Evolutionary conservation across 75 land plant genomes (phyloP), one percentile per base, ranked within the genome.

Genomic region (Gnetum montanum): DNA sequence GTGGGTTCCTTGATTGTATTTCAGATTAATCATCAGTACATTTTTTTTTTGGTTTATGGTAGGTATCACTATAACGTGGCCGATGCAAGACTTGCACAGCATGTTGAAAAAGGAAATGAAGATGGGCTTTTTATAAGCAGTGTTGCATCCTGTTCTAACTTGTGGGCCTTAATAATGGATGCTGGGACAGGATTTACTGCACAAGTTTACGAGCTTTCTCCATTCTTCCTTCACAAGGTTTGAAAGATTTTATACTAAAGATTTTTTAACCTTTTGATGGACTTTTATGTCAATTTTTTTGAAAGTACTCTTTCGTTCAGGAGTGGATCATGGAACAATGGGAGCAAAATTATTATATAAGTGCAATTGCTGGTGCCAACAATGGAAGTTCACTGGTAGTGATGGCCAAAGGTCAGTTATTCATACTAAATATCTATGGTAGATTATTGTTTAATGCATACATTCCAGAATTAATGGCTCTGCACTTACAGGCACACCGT

Each of bases 281-380:
- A n/a, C n/a, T n/a, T n/a, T n/a, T n/a, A n/a, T n/a, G n/a, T n/a
- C n/a, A n/a, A n/a, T n/a, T n/a, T 13, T 12, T 18, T 54, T n/a
- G n/a, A n/a, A n/a, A n/a, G n/a, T 43, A 0, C 11, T 43, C 4
- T 15, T 57, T 16, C 8, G 11, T 24, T 20, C 19, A 81, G 86
- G 89, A 85, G 43, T 85, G 89, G 89, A 82, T 85, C 49, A 77
- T 82, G 78, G 82, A 81, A 33, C 82, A 82, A 55, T 82, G 86
- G 86, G 86, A 83, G 49, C 81, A 73, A 45, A 77, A 82, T 46
- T 84, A 63, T 48, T 84, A 84, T 55, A 82, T 84, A 58, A 84
- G 86, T 55, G 73, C 88, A 28, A 73, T 84, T 31, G 85, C 86
- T 34, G 88, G 88, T 24, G 71, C 82, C 31, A 70, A 70, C 44